Base-by-base conservation (phyloP, 2,329 filamentous ascomycete species). In the Ceratocystis lukuohia region DNA sequence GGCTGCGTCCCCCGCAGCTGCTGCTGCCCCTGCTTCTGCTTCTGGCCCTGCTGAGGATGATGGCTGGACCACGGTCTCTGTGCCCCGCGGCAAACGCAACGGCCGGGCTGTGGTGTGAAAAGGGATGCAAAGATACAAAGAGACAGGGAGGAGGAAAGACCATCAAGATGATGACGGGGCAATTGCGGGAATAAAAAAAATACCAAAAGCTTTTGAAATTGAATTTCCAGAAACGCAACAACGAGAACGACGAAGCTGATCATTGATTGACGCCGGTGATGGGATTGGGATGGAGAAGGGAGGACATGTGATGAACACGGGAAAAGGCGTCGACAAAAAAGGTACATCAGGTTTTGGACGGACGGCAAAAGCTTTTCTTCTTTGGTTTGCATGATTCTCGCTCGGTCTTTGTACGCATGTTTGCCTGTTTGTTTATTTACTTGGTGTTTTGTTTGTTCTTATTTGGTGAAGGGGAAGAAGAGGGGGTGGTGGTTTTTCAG, bases 1-100 rank as follows among this genome's bases (percentile, higher is more conserved):
- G 28, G 12, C 22, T 20, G 20, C 53, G 22, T 70, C 73, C 69
- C 71, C 74, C 12, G 71, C 73, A 56, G 71, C 70, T 37, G 74
- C 70, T 46, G 73, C 70, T 46, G 70, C 72, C 65, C 67, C 71
- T 44, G 70, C 48, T 28, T 33, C 63, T 12, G 22, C 61, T 30
- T 48, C 76, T 45, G 75, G 77, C 63, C 74, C 77, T 48, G 74
- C 77, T 62, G 81, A 83, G 61, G 83, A 84, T 46, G 84, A 87
- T 72, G 84, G 84, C 70, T 87, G 84, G 84, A 85, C 82, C 69
- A 87, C 82, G 30, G 84, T 85, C 65, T 69, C 75, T 64, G 69
- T 68, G 65, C 56, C 66, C 65, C 70, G 70, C 44, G 69, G 70
- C 63, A 70, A 53, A 37, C 68, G 59, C 45, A 62, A 56, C 28